A percentile compares a stretch with the other conserved stretches of the same genome.
phyloP scores from a whole-genome alignment of 805 yeast genomes.

The Saturnispora ahearnii region DNA sequence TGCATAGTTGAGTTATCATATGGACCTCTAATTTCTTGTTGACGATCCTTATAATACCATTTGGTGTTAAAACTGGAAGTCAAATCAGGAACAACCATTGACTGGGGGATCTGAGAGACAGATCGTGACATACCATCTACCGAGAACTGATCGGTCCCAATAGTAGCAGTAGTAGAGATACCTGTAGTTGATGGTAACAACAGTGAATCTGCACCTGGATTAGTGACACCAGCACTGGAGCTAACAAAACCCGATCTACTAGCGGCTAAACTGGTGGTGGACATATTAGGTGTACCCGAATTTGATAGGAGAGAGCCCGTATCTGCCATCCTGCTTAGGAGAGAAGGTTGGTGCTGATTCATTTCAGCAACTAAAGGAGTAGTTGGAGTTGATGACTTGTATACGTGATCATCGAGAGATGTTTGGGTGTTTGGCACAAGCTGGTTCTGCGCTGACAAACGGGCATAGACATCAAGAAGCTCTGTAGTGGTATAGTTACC shows the following conservation, averaged over 20 bases:
- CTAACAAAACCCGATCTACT: neutral
- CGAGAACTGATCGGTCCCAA: neutral
- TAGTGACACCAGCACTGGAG: neutral
- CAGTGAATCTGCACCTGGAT: neutral
- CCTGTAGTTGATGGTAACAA: neutral
- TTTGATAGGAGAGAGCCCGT: neutral
- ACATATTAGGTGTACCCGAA: neutral
- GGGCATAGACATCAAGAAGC: neutral
- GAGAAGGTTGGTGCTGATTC: neutral
- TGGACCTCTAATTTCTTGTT: slow-evolving; percentile 72
- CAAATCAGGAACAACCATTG: neutral
- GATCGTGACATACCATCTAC: neutral
- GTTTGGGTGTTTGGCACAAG: slow-evolving; percentile 42
- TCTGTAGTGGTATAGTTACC: neutral
- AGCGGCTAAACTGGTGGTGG: neutral
- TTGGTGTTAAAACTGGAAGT: neutral
- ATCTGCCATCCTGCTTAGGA: neutral
- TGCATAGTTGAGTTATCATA: slow-evolving; percentile 70
- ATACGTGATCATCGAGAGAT: slow-evolving; percentile 20
- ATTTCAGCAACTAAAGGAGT: neutral
- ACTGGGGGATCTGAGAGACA: neutral
- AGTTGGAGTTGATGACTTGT: neutral
- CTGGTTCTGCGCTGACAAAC: slow-evolving; percentile 43
- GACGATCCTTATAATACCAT: slow-evolving; percentile 71
- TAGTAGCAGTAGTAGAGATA: neutral